Base-by-base conservation (phyloP, 148 eudicot species). In the Cornus controversa region DNA sequence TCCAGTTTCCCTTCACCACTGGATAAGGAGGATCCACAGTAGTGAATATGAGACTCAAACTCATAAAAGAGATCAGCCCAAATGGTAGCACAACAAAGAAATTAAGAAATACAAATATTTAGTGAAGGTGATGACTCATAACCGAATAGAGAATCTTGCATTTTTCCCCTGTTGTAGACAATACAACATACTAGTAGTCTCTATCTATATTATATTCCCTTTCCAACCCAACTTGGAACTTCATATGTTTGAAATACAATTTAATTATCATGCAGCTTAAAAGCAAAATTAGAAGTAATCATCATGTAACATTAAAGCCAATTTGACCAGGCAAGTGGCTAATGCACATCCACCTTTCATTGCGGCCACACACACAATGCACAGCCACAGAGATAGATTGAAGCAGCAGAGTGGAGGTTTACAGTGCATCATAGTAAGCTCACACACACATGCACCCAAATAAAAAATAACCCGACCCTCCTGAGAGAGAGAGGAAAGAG, bases 1-100 rank as follows among this genome's bases (percentile, higher is more conserved):
- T 95, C 99, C 80, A 93, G 74, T 85, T 88, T 95, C 67, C 99
- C 99, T 86, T 95, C 97, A 69, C 97, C 99, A 72, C 99, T 94
- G 86, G 28, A 82, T 67, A 81, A 72, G 74, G 60, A 75, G 28
- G 67, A 58, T 26, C 2, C 72, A 14, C 62, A 66, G 15, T 67
- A 0, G 37, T 70, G 42, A 67, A 63, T 42, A 25, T 20, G 27
- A 60, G 26, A 24, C 42, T 34, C 29, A 77, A n/a, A 18, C 6
- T 60, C 24, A 6, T 60, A 60, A 7, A 60, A 60, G 25, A 60
- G 20, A 20, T 1, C 64, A 18, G 23, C 18, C 64, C 6, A 60
- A 60, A 60, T 60, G 64, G 64, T n/a, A 60, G 64, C 11, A 60
- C 8, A 60, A 60, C 64, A 20, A 20, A 5, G 24, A 22, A 15